Evolutionary conservation across 2,329 filamentous ascomycete species (phyloP), one percentile per base, ranked within the genome.

Genomic region (Fusarium redolens): DNA sequence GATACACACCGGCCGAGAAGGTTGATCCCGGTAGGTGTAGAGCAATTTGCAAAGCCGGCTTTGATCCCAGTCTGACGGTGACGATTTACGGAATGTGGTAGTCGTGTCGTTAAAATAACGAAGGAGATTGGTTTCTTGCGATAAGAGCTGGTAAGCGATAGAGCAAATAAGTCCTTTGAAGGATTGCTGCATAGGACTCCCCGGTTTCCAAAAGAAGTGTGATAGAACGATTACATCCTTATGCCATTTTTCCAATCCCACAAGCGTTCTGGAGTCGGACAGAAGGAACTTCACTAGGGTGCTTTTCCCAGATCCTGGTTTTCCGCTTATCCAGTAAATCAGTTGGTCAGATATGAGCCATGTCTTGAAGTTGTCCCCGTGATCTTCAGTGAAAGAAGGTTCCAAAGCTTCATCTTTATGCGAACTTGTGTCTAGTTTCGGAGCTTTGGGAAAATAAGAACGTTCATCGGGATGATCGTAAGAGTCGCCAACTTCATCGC

Each of bases 291-390:
- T 56, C 38, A 63, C 25, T 5, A 66, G 22, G 1, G 51, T 66
- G 7, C 63, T 63, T 22, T 66, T 66, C 1, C 58, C 63, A 5
- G 63, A 62, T 9, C 43, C 63, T 3, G 63, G 37, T 5, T 45
- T 62, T 18, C 63, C 63, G 8, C 50, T 62, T 25, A 65, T 48
- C 62, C 62, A 65, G 18, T 61, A 65, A 15, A 55, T 18, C 17
- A 22, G 8, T 11, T 54, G 7, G 9, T 44, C 41, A 10, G 35
- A 55, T 14, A 1, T 17, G 3, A 65, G 35, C 62, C 62, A 65
- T 1, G 35, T 12, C 18, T 22, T 15, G 8, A 65, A 38, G 30
- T 14, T 55, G 13, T 31, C 17, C 28, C 40, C 22, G 6, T 51
- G 12, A 14, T 38, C 15, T 25, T 25, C 28, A 25, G 30, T 4